phyloP scores from a whole-genome alignment of 345 rosid genomes.

The Arabidopsis arenosa region DNA sequence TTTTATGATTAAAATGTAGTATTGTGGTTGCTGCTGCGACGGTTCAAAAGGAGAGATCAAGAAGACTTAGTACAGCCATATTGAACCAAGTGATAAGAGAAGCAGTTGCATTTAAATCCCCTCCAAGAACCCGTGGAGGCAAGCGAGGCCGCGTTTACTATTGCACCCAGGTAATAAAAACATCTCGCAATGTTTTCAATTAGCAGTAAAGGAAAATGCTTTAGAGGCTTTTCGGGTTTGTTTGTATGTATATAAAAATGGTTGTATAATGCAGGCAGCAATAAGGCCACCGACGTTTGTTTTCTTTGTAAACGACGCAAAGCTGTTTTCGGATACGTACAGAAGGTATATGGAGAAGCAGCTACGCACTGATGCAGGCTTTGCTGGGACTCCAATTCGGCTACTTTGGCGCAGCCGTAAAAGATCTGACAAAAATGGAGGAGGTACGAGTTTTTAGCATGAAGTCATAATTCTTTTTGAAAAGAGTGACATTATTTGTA shows the following conservation, averaged over 20 bases:
- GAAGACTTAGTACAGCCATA: slow-evolving; percentile 83
- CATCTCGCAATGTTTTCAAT: slow-evolving; percentile 3
- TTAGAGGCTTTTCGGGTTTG: background rate
- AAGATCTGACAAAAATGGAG: slow-evolving; percentile 67
- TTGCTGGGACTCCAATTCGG: slow-evolving; percentile 84
- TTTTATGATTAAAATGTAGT: slow-evolving; percentile 49
- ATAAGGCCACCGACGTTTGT: slow-evolving; percentile 96
- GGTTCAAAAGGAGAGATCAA: slow-evolving; percentile 90
- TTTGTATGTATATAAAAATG: background rate
- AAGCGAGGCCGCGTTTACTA: slow-evolving; percentile 88
- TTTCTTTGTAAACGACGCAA: slow-evolving; percentile 91
- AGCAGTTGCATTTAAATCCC: slow-evolving; percentile 89
- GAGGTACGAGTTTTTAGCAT: slow-evolving; percentile 33
- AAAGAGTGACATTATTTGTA: background rate
- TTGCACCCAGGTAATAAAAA: slow-evolving; percentile 75
- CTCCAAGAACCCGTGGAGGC: slow-evolving; percentile 94
- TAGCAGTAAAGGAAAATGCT: background rate
- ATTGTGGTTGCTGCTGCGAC: slow-evolving; percentile 74
- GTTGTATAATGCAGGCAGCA: slow-evolving; percentile 73
- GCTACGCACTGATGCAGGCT: slow-evolving; percentile 85
- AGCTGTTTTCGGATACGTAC: slow-evolving; percentile 87
- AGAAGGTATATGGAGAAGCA: slow-evolving; percentile 96
- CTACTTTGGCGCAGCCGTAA: slow-evolving; percentile 95
- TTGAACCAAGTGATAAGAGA: slow-evolving; percentile 86
- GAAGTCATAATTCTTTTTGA: background rate